Conservation (phyloP, 257 asterid genomes). For the Solanum arcanum region DNA sequence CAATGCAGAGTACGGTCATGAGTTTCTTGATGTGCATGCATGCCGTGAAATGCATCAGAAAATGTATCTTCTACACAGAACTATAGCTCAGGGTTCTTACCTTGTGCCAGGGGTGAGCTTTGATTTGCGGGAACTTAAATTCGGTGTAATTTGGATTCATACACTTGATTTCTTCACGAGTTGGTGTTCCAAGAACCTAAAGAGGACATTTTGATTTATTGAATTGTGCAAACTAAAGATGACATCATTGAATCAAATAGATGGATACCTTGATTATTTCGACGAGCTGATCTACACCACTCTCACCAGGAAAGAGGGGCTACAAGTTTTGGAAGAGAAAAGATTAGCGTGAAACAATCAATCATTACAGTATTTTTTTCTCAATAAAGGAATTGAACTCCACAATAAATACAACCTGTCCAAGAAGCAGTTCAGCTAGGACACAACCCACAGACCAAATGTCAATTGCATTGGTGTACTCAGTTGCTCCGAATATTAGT, state of each 20-base stretch:
- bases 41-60: background rate
- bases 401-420: slow-evolving; percentile 41
- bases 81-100: slow-evolving; percentile 5
- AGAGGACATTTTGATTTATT: background rate
- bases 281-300: slow-evolving; percentile 86
- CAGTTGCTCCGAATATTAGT: slow-evolving; percentile 77
- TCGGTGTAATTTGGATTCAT: slow-evolving; percentile 89
- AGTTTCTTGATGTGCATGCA: background rate
- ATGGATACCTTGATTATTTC: slow-evolving; percentile 65
- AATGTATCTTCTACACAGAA: background rate
- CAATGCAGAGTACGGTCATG: background rate
- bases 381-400: background rate
- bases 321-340: slow-evolving; percentile 7
- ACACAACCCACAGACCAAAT: slow-evolving; percentile 92
- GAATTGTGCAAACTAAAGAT: background rate
- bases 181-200: slow-evolving; percentile 81
- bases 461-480: slow-evolving; percentile 72
- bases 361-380: background rate
- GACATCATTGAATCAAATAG: background rate
- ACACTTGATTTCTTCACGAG: slow-evolving; percentile 80
- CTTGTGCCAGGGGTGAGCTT: slow-evolving; percentile 95
- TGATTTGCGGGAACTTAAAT: slow-evolving; percentile 80
- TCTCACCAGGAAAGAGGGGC: slow-evolving; percentile 89
- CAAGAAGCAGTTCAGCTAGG: slow-evolving; percentile 81
- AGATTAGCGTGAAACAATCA: background rate